These are phyloP conservation scores for Noccaea caerulescens DNA, from an alignment of 345 rosid genomes.

Conservation along the genomic window DNA sequence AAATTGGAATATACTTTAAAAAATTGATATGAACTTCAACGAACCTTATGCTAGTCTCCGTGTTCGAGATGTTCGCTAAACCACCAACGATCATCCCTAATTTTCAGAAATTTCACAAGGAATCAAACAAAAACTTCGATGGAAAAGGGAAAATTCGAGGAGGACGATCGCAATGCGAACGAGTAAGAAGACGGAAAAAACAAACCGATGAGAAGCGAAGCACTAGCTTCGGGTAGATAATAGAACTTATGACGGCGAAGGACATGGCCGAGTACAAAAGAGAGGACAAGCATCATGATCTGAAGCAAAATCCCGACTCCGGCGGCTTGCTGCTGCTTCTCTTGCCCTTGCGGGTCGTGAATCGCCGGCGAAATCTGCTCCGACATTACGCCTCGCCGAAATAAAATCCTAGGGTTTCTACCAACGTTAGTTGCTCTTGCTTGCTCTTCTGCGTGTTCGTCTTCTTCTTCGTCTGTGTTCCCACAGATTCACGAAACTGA, in stretches of 20 bases:
- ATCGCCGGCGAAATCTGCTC: conserved; percentile 58
- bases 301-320: conserved; percentile 98
- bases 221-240: conserved; percentile 97
- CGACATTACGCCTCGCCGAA: conserved; percentile 39
- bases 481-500: conserved; percentile 32
- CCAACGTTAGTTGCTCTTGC: conserved; percentile 19
- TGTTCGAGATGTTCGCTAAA: conserved; percentile 87
- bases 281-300: conserved; percentile 99
- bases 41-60: conserved; percentile 89
- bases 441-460: conserved; percentile 18
- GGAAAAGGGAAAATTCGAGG: neutral
- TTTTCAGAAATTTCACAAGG: conserved; percentile 7
- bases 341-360: conserved; percentile 53
- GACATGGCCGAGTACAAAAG: conserved; percentile 94
- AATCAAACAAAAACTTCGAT: neutral
- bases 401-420: conserved; percentile 32
- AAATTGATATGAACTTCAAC: conserved; percentile 2
- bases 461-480: conserved; percentile 18
- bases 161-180: conserved; percentile 18
- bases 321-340: conserved; percentile 94
- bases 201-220: conserved; percentile 93
- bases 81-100: conserved; percentile 87
- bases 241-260: conserved; percentile 97
- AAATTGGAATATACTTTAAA: conserved; percentile 10
- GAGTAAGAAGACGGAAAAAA: conserved; percentile 15